Percentiles rank a stretch among this genome's conserved stretches.
Evolutionary conservation across 1,284 basidiomycete species (phyloP).

Genomic region (Phaffia rhodozyma): DNA sequence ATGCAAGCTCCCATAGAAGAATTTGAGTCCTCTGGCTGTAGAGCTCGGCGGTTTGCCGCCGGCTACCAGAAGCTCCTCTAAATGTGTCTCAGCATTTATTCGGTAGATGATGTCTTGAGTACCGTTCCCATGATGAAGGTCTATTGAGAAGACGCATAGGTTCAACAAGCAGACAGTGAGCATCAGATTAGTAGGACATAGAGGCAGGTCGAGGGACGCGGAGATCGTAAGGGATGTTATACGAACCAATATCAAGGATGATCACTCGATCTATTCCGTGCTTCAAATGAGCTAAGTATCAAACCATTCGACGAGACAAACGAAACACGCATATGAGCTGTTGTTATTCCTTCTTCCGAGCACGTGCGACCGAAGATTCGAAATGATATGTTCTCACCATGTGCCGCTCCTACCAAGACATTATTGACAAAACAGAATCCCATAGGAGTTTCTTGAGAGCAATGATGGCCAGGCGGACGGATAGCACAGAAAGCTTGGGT

Average conservation of each 20-base stretch:
- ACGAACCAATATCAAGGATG: slow-evolving; percentile 74
- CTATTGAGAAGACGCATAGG: slow-evolving; percentile 5
- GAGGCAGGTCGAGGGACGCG: slow-evolving; percentile 14
- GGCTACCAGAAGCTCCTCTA: slow-evolving; percentile 46
- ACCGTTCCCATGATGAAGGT: slow-evolving; percentile 53
- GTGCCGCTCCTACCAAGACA: slow-evolving; percentile 75
- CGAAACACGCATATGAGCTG: background rate
- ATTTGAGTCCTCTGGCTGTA: slow-evolving; percentile 44
- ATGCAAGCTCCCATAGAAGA: slow-evolving; percentile 81
- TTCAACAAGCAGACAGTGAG: background rate
- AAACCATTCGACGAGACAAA: background rate
- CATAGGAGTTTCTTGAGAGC: slow-evolving; percentile 70
- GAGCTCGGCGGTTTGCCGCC: slow-evolving; percentile 30
- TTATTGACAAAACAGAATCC: slow-evolving; percentile 96
- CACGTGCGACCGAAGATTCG: background rate
- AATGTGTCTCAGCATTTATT: slow-evolving; percentile 76
- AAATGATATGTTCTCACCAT: slow-evolving; percentile 45
- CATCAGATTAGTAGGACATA: background rate
- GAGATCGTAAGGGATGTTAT: background rate
- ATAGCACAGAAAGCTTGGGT: slow-evolving; percentile 66
- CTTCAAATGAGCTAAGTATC: slow-evolving; percentile 54
- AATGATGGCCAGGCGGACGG: slow-evolving; percentile 83
- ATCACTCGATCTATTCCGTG: slow-evolving; percentile 68
- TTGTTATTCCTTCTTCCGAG: background rate
- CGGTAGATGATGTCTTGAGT: slow-evolving; percentile 85